Evolutionary conservation across 805 yeast genomes (phyloP).

Genomic region (Saccharomyces eubayanus): DNA sequence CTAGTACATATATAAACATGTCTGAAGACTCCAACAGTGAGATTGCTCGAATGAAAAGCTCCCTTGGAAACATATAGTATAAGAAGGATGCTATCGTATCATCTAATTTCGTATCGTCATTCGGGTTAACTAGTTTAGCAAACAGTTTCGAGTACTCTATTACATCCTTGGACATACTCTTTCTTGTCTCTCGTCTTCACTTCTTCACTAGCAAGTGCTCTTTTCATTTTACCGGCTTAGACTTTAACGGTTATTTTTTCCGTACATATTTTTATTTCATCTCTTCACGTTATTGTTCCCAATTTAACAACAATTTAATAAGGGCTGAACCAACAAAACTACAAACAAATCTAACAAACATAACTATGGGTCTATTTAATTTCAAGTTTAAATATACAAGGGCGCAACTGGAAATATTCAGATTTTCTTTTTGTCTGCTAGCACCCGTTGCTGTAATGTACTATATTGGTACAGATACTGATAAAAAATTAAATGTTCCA

Average conservation of each 20-base stretch:
- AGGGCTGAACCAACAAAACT: not conserved
- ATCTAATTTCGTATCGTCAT: conserved; percentile 19
- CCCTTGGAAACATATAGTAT: conserved; percentile 27
- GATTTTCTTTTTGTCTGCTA: conserved; percentile 72
- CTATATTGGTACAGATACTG: conserved; percentile 86
- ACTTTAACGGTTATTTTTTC: not conserved
- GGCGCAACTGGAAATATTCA: conserved; percentile 46
- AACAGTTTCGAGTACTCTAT: conserved; percentile 7
- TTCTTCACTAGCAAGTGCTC: not conserved
- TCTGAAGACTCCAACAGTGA: conserved; percentile 29
- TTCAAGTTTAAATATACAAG: conserved; percentile 34
- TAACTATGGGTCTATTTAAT: conserved; percentile 1
- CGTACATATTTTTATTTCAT: not conserved
- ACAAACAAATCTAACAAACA: not conserved
- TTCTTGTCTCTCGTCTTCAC: not conserved
- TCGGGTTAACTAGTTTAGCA: conserved; percentile 1
- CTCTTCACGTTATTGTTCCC: not conserved
- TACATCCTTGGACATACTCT: not conserved
- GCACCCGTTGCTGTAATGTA: conserved; percentile 90
- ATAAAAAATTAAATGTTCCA: conserved; percentile 78
- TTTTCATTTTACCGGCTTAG: not conserved
- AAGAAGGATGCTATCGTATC: conserved; percentile 26
- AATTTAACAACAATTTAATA: not conserved
- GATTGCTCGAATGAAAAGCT: conserved; percentile 27
- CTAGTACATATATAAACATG: conserved; percentile 27